Evolutionary conservation across 352 stramenopile species (phyloP), one percentile per base, ranked within the genome.

Genomic region (Globisporangium viniferum): DNA sequence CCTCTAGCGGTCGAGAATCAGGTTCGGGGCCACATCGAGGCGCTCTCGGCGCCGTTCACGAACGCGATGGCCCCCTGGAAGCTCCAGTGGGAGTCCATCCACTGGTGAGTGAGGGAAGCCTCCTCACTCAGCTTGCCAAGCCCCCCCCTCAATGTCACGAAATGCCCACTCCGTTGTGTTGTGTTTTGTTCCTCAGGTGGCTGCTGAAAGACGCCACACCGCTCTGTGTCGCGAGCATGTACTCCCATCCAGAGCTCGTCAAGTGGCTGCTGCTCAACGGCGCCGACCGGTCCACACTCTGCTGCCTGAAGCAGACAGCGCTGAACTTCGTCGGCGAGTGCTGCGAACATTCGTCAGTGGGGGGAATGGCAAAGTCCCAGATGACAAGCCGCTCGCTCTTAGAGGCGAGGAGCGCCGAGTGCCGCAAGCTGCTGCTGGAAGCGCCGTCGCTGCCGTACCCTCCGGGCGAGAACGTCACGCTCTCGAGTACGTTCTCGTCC

Each of bases 51-150:
- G 22, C 72, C 82, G 4, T 91, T 93, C 62, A 86, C 78, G 18
- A 76, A 76, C 64, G 46, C 62, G 2, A 86, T 91, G 79, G 80
- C 79, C 10, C 27, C 70, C 22, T 88, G 79, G 78, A 77, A 84
- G 55, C 72, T 91, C 49, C 76, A 91, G 58, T 90, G 81, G 77
- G 84, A 92, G 67, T 86, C 78, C 1, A 66, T 87, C 59, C 74
- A 92, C 66, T 92, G 84, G 84, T 84, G 35, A 14, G 58, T 55
- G 8, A 56, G n/a, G 22, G 31, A 48, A 48, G 10, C 41, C 41
- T 48, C 15, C 41, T 9, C 14, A 48, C 14, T n/a, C 41, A n/a
- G 15, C 14, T n/a, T 48, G 41, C 15, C 41, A 48, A 48, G 20
- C n/a, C 41, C 14, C 41, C 36, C 15, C 36, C 14, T 44, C 36